Evolutionary conservation across 108 stramenopile genomes (phyloP), one percentile per base, ranked within the genome.

Genomic region (Nitzschia inconspicua): DNA sequence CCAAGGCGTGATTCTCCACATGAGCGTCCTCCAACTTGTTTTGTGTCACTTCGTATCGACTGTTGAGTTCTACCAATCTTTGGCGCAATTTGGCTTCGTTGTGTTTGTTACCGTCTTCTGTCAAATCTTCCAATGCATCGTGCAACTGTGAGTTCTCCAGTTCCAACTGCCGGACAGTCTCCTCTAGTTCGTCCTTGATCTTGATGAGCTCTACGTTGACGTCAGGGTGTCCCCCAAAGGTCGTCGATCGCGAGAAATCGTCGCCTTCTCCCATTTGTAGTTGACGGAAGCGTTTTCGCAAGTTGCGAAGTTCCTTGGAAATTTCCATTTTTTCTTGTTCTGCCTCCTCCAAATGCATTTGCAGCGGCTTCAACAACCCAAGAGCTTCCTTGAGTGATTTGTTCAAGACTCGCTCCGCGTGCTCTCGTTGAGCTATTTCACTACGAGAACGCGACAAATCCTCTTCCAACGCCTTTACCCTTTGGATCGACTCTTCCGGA

Each of bases 361-460:
- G 77, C 2, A 82, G 56, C 0, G 81, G 81, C 39, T 76, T 70
- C 31, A 82, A 39, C 11, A 82, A 31, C 6, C 65, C 74, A 25
- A 82, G 30, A 13, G 81, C 77, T 50, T 82, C 77, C 61, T 78
- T 82, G 0, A 82, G 61, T 36, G 63, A 65, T 39, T 78, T 72
- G 41, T 72, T 82, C 26, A 82, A 60, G 7, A 62, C 54, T 27
- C 34, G 47, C 50, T 82, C 77, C 16, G 61, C 47, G 0, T 75
- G 59, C 34, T 68, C 58, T 39, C 66, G 70, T 13, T 44, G 18
- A 22, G 63, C 32, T 22, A 82, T 35, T 20, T 82, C 66, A 8
- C 46, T 49, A 25, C 57, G 26, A 3, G 64, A 43, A 5, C 43
- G 27, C 2, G n/a, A 43, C 36, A 78, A 31, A 37, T 77, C 59